These are phyloP conservation scores for Podaxis sp. DNA, from an alignment of 768 basidiomycete genomes.

Conservation along the genomic window DNA sequence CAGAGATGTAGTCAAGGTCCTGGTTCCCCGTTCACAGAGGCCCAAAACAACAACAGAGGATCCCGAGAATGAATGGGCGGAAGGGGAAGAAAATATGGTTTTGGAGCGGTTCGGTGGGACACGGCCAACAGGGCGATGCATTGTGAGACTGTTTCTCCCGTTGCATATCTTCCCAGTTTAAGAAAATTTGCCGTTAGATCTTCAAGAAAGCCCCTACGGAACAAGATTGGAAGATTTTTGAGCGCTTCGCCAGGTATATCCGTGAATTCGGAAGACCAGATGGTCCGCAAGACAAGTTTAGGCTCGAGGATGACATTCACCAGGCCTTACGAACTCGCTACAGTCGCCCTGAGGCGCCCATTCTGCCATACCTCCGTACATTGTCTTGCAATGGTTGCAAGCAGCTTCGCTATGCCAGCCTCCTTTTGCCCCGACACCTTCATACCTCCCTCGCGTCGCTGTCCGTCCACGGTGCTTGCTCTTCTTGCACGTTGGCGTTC, in stretches of 20 bases:
- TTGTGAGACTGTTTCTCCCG: not conserved
- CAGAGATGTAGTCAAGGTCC: not conserved
- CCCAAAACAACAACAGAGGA: not conserved
- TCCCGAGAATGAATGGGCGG: not conserved
- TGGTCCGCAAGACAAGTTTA: not conserved
- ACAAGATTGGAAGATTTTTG: not conserved
- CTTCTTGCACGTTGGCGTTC: not conserved
- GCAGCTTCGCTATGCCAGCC: not conserved
- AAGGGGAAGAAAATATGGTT: not conserved
- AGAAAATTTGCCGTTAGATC: not conserved
- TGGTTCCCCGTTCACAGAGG: not conserved
- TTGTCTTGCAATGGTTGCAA: not conserved
- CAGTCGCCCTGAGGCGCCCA: not conserved
- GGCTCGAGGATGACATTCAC: not conserved
- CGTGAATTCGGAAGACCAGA: not conserved
- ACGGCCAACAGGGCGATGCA: not conserved
- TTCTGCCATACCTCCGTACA: not conserved
- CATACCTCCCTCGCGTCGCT: not conserved
- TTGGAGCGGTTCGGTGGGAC: not conserved
- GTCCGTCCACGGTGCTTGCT: not conserved
- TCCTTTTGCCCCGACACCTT: not conserved
- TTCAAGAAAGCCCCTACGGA: slow-evolving; percentile 5
- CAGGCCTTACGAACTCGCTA: not conserved
- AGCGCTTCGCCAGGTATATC: slow-evolving; percentile 4
- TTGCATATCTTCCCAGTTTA: not conserved